Evolutionary conservation across 75 land plant species (phyloP).

Genomic region (Ceratopteris richardii): DNA sequence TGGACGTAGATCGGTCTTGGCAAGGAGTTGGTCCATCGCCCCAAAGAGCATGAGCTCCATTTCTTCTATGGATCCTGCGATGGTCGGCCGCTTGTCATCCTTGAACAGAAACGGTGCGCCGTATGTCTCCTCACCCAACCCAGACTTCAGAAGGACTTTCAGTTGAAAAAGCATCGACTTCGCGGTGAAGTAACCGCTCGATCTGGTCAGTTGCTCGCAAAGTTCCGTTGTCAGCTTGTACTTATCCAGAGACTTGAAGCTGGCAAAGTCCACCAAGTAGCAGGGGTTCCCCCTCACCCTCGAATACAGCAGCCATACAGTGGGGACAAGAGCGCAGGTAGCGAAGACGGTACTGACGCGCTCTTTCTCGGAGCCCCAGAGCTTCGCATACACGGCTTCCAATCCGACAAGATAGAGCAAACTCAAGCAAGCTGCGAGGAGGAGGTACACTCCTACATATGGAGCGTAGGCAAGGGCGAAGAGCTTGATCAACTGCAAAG

Average conservation of each 20-base stretch:
- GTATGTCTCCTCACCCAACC: slow-evolving; percentile 53
- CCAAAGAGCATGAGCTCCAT: slow-evolving; percentile 40
- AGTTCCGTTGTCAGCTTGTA: slow-evolving; percentile 26
- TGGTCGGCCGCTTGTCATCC: slow-evolving; percentile 4
- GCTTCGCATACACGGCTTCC: not conserved
- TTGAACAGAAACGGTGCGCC: slow-evolving; percentile 27
- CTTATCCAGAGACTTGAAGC: slow-evolving; percentile 39
- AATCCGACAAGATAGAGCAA: not conserved
- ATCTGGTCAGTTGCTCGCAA: slow-evolving; percentile 19
- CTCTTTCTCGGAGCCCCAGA: not conserved
- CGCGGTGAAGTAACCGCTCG: slow-evolving; percentile 23
- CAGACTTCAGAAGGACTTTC: slow-evolving; percentile 35
- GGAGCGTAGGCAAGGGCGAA: not conserved
- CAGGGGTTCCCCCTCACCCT: slow-evolving; percentile 5
- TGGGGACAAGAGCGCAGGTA: not conserved
- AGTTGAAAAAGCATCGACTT: slow-evolving; percentile 28
- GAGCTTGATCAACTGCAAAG: not conserved
- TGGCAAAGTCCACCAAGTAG: slow-evolving; percentile 39
- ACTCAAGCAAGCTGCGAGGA: not conserved
- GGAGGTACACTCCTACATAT: not conserved
- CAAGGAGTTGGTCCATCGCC: slow-evolving; percentile 31
- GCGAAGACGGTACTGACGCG: not conserved
- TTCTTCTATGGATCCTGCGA: slow-evolving; percentile 25
- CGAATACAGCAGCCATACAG: not conserved
- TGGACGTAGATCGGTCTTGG: slow-evolving; percentile 18